phyloP scores from a whole-genome alignment of 1,284 basidiomycete genomes.

The Ceratobasidium sp. region DNA sequence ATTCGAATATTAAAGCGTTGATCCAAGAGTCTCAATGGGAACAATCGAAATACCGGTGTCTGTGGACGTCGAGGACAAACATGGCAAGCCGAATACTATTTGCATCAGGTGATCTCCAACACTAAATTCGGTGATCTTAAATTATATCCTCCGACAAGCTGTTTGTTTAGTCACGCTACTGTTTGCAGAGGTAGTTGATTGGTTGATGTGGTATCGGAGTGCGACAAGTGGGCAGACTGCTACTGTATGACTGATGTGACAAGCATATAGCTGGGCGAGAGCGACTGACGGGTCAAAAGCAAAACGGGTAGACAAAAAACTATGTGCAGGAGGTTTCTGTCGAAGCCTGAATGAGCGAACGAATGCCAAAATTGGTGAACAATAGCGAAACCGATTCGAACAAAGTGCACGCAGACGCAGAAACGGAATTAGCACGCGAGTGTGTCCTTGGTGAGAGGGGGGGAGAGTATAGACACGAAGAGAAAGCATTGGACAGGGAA shows the following conservation, averaged over 20 bases:
- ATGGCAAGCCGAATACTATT: slow-evolving; percentile 18
- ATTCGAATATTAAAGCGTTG: neutral
- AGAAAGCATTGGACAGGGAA: slow-evolving; percentile 22
- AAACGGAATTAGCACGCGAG: slow-evolving; percentile 36
- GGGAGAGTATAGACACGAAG: slow-evolving; percentile 20
- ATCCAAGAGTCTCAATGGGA: neutral
- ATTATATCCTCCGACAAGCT: neutral
- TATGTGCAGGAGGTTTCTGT: slow-evolving; percentile 44
- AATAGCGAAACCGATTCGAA: slow-evolving; percentile 34
- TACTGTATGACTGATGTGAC: slow-evolving; percentile 40
- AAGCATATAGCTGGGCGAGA: slow-evolving; percentile 16
- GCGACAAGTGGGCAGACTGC: slow-evolving; percentile 12
- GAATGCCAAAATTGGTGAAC: slow-evolving; percentile 30
- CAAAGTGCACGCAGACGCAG: slow-evolving; percentile 29
- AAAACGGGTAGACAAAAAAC: slow-evolving; percentile 3
- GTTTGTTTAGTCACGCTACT: neutral
- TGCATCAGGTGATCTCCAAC: slow-evolving; percentile 28
- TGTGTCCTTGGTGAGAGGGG: slow-evolving; percentile 1
- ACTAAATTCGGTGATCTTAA: neutral
- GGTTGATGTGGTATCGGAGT: slow-evolving; percentile 42
- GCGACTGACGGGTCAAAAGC: slow-evolving; percentile 19
- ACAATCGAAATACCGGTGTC: slow-evolving; percentile 2
- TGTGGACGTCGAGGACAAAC: slow-evolving; percentile 25
- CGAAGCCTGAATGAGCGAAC: slow-evolving; percentile 37
- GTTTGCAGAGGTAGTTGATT: slow-evolving; percentile 19